Base-by-base conservation (phyloP, 208 protist genomes). In the Kentomonas sorsogonicus region DNA sequence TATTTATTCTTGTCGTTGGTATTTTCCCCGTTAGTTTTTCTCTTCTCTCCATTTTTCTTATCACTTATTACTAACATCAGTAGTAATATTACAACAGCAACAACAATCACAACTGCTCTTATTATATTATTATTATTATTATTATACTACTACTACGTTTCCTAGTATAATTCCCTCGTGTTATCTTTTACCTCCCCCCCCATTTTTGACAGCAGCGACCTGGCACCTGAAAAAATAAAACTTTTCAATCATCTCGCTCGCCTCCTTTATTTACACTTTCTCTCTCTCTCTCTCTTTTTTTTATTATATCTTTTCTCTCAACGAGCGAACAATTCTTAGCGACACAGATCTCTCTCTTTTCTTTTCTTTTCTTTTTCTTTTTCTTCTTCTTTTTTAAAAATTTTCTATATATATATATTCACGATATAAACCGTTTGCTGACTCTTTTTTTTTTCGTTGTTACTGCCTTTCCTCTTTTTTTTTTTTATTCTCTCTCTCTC, bases 281-380 rank as follows among this genome's bases (percentile, higher is more conserved):
- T 45, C 40, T 45, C 40, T 56, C 7, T 47, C 27, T 66, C 22
- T 33, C 6, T 60, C 47, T 54, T 36, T 56, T 41, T 38, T 48
- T 27, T 47, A 38, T 5, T 47, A 6, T 48, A 0, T 51, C 40
- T 64, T 56, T 58, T 22, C 29, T 59, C 15, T 65, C 46, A 36
- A 53, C 30, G 1, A 56, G 1, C 50, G 20, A 43, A 30, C 3
- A 30, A 26, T 65, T 15, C 26, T 20, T 47, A n/a, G n/a, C n/a
- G n/a, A n/a, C n/a, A n/a, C 38, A 47, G 34, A 18, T 53, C 29
- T 16, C 22, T 11, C 31, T 22, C 30, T 48, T 62, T 51, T 64
- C 47, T 46, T 52, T 50, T 63, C 45, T 13, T 47, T 34, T 55
- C 2, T 45, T 56, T 60, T 40, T 47, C 27, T 50, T 61, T 20